phyloP scores from a whole-genome alignment of 2,329 filamentous ascomycete genomes.

The Xylaria sp. region DNA sequence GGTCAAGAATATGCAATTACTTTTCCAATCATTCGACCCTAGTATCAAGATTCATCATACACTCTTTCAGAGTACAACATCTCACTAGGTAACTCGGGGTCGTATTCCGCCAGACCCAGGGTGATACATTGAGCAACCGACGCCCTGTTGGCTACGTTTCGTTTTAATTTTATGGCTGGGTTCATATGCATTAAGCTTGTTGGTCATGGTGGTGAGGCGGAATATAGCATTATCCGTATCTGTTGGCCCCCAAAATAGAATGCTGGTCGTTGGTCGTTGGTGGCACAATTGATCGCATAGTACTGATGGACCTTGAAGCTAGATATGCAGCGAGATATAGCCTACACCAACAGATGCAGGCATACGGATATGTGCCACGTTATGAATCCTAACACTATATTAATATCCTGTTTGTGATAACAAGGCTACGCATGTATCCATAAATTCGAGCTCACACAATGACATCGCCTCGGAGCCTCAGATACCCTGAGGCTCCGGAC shows the following conservation, averaged over 20 bases:
- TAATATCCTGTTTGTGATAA: background rate
- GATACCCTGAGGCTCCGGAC: background rate
- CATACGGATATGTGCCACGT: background rate
- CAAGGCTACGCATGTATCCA: background rate
- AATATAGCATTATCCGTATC: background rate
- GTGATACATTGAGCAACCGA: no score
- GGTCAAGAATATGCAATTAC: no score
- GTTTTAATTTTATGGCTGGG: no score
- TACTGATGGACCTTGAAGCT: background rate
- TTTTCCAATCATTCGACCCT: no score
- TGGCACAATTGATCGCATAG: background rate
- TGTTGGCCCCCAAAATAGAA: background rate
- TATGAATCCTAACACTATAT: background rate
- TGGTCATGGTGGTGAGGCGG: background rate
- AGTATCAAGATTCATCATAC: no score
- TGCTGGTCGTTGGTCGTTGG: background rate
- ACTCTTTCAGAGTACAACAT: no score
- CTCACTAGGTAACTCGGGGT: no score
- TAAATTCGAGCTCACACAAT: background rate
- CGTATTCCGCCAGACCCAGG: no score
- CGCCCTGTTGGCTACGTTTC: no score
- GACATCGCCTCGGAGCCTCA: background rate
- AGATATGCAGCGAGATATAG: slow-evolving; percentile 8
- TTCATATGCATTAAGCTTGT: no score
- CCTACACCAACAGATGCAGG: slow-evolving; percentile 6